phyloP scores from a whole-genome alignment of 805 yeast genomes.

The Yamadazyma paraphyllophila region DNA sequence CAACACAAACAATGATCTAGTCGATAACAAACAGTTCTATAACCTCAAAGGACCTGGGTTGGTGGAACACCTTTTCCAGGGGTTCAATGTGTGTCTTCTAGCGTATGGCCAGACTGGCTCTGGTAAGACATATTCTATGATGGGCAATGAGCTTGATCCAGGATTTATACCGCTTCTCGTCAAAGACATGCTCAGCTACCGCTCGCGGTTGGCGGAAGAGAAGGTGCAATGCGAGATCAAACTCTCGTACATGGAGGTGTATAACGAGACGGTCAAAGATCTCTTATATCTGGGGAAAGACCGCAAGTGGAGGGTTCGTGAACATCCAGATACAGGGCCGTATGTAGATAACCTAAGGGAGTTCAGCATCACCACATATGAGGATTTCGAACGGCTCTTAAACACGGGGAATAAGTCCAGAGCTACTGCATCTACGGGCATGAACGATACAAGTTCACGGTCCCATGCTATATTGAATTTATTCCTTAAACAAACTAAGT shows the following conservation, averaged over 20 bases:
- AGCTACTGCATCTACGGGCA: conserved; percentile 68
- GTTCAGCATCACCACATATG: conserved; percentile 44
- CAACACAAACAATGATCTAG: conserved; percentile 27
- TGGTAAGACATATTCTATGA: conserved; percentile 44
- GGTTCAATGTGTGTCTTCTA: conserved; percentile 41
- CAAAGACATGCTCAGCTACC: conserved; percentile 47
- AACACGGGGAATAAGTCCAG: conserved; percentile 53
- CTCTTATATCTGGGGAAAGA: conserved; percentile 33
- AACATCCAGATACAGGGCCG: conserved; percentile 64
- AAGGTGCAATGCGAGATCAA: conserved; percentile 38
- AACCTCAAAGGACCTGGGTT: conserved; percentile 55
- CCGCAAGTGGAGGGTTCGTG: conserved; percentile 54
- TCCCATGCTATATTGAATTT: conserved; percentile 80
- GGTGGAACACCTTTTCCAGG: conserved; percentile 46
- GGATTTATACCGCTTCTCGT: conserved; percentile 48
- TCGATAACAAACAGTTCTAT: conserved; percentile 53
- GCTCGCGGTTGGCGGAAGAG: conserved; percentile 35
- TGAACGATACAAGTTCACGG: conserved; percentile 72
- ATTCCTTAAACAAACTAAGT: conserved; percentile 55
- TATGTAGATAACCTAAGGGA: conserved; percentile 68
- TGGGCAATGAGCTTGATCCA: conserved; percentile 31
- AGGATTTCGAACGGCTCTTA: conserved; percentile 49
- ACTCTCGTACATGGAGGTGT: conserved; percentile 69
- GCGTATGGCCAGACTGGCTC: conserved; percentile 46
- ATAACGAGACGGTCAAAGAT: conserved; percentile 75